Evolutionary conservation across 2,329 filamentous ascomycete species (phyloP), one percentile per base, ranked within the genome.

Genomic region (Gyromitra esculenta): DNA sequence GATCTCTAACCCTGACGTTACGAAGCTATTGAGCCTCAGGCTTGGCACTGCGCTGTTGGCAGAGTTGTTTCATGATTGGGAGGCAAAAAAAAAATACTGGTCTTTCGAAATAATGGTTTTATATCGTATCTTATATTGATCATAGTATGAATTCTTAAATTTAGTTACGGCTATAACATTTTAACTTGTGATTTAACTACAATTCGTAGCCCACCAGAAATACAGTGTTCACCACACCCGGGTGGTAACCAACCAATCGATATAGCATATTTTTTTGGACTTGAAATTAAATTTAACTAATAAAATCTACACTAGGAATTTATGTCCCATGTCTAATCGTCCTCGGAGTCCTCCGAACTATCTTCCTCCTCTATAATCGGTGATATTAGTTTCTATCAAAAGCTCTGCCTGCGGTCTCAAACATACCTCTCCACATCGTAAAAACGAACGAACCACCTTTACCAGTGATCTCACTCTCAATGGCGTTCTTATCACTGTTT

Each of bases 41-140:
- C 63, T 68, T 74, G 56, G 71, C 64, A 41, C 60, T 59, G 41
- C 39, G 57, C 43, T 59, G 69, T 21, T 66, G 60, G 60, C 56
- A 63, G 50, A 15, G 31, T 9, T 21, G 1, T 39, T 21, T 18
- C 56, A 18, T 39, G 31, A 7, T 31, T 3, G 25, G 25, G 25
- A 31, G 25, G 25, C 2, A 31, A 31, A 31, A 31, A 4, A 35
- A 18, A 18, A 37, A 59, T 37, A n/a, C 5, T 39, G 37, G 8
- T 6, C 31, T 39, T 59, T 25, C 9, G 31, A 18, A 31, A 54
- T 31, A 54, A 31, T 21, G 25, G 0, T 31, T 31, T 31, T 31
- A 31, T 31, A 18, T 52, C 15, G 15, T 4, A 21, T 31, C 21
- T 56, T 52, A 52, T 18, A 18, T 52, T 52, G 18, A 21, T 18